These are phyloP conservation scores for Neurospora pannonica DNA, from an alignment of 495 filamentous ascomycete genomes.

Conservation along the genomic window DNA sequence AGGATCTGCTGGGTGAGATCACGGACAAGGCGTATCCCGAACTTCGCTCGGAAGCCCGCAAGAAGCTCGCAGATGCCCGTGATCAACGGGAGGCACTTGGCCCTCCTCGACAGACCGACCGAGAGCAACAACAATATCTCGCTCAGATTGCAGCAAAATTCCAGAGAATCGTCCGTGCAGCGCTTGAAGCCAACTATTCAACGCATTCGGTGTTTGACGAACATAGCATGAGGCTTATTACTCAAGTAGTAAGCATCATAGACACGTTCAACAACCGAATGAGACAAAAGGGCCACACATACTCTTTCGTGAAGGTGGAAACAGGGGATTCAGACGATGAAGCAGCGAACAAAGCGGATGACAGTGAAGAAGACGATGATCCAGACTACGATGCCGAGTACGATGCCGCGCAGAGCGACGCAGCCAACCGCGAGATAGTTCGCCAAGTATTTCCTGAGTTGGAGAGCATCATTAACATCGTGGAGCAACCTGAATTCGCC, in stretches of 20 bases:
- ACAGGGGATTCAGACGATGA: neutral
- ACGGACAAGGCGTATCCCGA: constrained; percentile 40
- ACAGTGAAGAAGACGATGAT: neutral
- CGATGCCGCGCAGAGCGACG: neutral
- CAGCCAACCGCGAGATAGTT: neutral
- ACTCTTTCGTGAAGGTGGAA: neutral
- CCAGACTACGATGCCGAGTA: neutral
- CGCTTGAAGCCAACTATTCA: constrained; percentile 34
- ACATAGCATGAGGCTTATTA: constrained; percentile 20
- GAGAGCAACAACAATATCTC: constrained; percentile 37
- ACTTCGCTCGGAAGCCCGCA: constrained; percentile 32
- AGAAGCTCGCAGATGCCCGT: constrained; percentile 25
- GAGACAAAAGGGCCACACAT: neutral
- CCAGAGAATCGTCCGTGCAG: constrained; percentile 27
- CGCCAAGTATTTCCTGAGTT: constrained; percentile 10
- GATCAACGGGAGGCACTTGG: constrained; percentile 32
- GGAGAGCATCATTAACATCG: neutral
- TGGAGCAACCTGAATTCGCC: neutral
- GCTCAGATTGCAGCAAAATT: constrained; percentile 31
- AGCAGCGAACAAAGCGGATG: neutral
- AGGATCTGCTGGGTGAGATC: constrained; percentile 32
- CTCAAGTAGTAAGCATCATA: constrained; percentile 28
- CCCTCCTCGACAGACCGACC: constrained; percentile 25
- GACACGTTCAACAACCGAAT: constrained; percentile 8
- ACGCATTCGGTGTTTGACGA: constrained; percentile 24